Base-by-base conservation (phyloP, 352 stramenopile species). In the Globisporangium parvum region DNA sequence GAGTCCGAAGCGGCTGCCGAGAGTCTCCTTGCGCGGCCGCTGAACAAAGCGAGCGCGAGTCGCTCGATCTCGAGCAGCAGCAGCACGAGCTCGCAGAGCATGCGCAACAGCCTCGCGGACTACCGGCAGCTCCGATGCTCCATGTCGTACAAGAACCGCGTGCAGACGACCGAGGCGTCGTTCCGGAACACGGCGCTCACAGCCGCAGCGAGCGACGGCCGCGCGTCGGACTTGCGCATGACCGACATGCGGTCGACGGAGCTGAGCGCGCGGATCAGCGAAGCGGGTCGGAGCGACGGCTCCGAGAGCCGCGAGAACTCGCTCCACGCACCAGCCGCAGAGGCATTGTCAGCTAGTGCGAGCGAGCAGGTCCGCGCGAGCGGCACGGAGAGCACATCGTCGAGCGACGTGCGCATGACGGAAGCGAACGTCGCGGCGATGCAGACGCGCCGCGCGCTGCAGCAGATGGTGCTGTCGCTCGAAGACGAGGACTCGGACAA, bases 81-180 rank as follows among this genome's bases (percentile, higher is more conserved):
- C 48, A 55, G 47, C 39, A 14, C 54, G 28, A 59, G 54, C 24
- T 53, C 59, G 15, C 55, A 63, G 48, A 51, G 54, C 39, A 61
- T 62, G 56, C 45, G 45, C 50, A 66, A 51, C 53, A 66, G 53
- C 46, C 70, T 93, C 41, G 80, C 77, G 0, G 76, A 85, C 47
- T 93, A 88, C 62, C 70, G 76, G 4, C 80, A 93, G 65, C 69
- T 93, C 26, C 77, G 75, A 50, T 90, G 77, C 66, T 92, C 81
- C 47, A 93, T 93, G 84, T 85, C 71, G 28, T 93, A 93, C 72
- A 93, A 91, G 69, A 93, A 91, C 68, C 84, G 81, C 44, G 57
- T 69, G 24, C 67, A 47, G 24, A 35, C 40, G 20, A 70, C 76
- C 23, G 52, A 58, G n/a, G 6, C 28, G 26, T 53, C 66, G 6